These are phyloP conservation scores for Pelargonium cotyledonis DNA, from an alignment of 441 rosid species.

Conservation along the genomic window DNA sequence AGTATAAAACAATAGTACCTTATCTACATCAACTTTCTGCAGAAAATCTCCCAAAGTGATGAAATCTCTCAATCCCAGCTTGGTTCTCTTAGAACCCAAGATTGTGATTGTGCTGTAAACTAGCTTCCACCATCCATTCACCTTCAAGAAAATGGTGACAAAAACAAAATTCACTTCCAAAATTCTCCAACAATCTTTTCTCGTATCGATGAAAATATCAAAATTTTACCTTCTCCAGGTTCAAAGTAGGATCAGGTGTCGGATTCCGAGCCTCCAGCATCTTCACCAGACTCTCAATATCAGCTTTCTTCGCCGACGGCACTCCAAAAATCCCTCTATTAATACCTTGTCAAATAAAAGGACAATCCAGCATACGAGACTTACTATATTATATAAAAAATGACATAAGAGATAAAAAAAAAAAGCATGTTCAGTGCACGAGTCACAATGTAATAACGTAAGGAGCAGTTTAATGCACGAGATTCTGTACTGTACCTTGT, in stretches of 20 bases:
- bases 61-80: conserved; percentile 78
- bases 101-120: conserved; percentile 69
- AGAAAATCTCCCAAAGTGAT: conserved; percentile 65
- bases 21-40: conserved; percentile 56
- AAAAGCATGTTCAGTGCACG: too few species aligned
- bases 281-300: conserved; percentile 53
- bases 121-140: conserved; percentile 73
- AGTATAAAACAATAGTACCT: conserved; percentile 33
- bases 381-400: too few species aligned
- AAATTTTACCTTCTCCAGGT: conserved; percentile 46
- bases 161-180: neutral
- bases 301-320: conserved; percentile 48
- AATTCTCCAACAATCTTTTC: too few species aligned
- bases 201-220: neutral
- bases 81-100: conserved; percentile 68
- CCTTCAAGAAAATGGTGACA: conserved; percentile 29
- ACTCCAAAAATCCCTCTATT: conserved; percentile 84
- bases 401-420: too few species aligned
- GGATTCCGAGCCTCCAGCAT: conserved; percentile 71
- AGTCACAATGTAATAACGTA: too few species aligned
- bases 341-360: conserved; percentile 28
- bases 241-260: conserved; percentile 55
- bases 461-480: too few species aligned
- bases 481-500: conserved; percentile 33
- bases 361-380: too few species aligned